Conservation (phyloP, 441 rosid genomes). For the Corymbia calophylla region DNA sequence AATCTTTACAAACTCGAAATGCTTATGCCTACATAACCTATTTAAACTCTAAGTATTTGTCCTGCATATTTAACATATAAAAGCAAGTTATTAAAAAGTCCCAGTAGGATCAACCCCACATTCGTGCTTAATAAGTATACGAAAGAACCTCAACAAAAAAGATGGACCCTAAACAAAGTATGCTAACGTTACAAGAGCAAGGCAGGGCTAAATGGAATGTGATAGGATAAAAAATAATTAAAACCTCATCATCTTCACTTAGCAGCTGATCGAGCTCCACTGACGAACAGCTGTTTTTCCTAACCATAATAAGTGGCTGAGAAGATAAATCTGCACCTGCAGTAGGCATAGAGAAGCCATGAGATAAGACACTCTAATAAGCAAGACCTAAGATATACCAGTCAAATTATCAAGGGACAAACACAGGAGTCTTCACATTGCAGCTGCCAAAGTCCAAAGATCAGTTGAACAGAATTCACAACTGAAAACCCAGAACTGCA, state of each 20-base stretch:
- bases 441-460: background rate
- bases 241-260: conserved; percentile 14
- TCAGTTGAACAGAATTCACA: background rate
- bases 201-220: background rate
- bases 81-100: background rate
- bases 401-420: background rate
- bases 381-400: background rate
- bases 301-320: background rate
- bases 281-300: conserved; percentile 2
- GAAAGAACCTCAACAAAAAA: background rate
- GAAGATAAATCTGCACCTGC: conserved; percentile 8
- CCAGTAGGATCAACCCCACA: background rate
- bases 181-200: background rate
- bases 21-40: background rate
- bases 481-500: background rate
- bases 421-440: background rate
- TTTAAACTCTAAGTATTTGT: background rate
- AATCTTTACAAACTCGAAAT: background rate
- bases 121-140: background rate
- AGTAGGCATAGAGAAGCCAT: background rate
- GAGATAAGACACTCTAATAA: background rate
- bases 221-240: background rate
- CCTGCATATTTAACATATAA: background rate
- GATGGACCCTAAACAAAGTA: background rate
- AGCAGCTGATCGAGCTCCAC: conserved; percentile 11